Conservation (phyloP, 345 rosid species). For the Pseudoturritis turrita region DNA sequence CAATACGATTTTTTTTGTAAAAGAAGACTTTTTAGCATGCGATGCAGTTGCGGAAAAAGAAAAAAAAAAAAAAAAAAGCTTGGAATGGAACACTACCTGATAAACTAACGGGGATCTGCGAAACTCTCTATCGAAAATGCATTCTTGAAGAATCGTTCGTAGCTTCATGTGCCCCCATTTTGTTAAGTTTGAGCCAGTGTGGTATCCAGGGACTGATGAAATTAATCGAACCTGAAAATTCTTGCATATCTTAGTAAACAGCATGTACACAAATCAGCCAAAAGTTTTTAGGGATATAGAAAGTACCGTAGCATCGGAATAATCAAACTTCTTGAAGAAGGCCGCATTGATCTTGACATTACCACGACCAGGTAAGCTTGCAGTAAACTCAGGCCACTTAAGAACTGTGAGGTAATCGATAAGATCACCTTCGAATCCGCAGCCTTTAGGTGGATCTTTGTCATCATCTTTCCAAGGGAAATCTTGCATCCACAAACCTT, state of each 20-base stretch:
- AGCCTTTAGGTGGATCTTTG: slow-evolving; percentile 33
- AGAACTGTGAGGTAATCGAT: slow-evolving; percentile 72
- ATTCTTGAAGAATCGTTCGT: slow-evolving; percentile 61
- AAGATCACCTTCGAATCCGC: slow-evolving; percentile 83
- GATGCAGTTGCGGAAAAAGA: background rate
- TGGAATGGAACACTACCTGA: slow-evolving; percentile 52
- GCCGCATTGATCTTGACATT: slow-evolving; percentile 59
- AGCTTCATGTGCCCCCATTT: slow-evolving; percentile 98
- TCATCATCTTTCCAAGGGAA: slow-evolving; percentile 89
- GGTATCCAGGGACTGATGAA: slow-evolving; percentile 97
- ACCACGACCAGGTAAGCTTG: slow-evolving; percentile 53
- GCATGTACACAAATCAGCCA: background rate
- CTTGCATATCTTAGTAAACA: background rate
- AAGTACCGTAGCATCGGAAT: slow-evolving; percentile 55
- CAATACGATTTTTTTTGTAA: background rate
- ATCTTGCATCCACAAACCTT: slow-evolving; percentile 99
- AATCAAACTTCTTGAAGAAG: slow-evolving; percentile 84
- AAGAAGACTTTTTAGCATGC: background rate
- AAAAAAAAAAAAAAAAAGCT: background rate
- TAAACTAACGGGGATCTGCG: slow-evolving; percentile 75
- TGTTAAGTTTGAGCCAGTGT: slow-evolving; percentile 62
- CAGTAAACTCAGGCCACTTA: slow-evolving; percentile 87
- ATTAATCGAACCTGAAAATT: slow-evolving; percentile 64
- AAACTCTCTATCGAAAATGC: slow-evolving; percentile 69
- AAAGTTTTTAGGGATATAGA: background rate